Conservation (phyloP, 129 eudicot genomes). For the Glebionis coronaria region DNA sequence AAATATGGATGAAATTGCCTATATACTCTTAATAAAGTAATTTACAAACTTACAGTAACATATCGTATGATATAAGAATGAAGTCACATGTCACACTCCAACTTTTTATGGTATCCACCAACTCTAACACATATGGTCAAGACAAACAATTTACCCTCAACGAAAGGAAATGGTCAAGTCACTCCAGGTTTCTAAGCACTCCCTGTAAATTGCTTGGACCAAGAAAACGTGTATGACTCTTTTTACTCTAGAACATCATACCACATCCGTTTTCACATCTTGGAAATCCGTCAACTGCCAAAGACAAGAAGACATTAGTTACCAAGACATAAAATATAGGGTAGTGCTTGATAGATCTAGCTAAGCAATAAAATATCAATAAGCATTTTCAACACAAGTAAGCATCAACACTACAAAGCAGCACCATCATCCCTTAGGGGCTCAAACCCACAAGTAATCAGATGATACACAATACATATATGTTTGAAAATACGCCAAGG, state of each 20-base stretch:
- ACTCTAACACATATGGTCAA: slow-evolving; percentile 86
- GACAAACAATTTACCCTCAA: slow-evolving; percentile 79
- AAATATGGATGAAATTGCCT: slow-evolving; percentile 1
- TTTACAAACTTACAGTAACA: slow-evolving; percentile 24
- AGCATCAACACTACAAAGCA: slow-evolving; percentile 4
- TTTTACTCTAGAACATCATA: slow-evolving; percentile 61
- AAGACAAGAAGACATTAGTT: slow-evolving; percentile 24
- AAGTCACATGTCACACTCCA: slow-evolving; percentile 92
- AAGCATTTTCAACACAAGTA: not conserved
- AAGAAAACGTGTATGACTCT: slow-evolving; percentile 66
- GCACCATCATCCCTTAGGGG: not conserved
- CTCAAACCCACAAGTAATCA: not conserved
- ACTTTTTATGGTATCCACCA: slow-evolving; percentile 86
- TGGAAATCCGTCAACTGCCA: slow-evolving; percentile 82
- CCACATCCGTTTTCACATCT: slow-evolving; percentile 97
- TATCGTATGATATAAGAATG: slow-evolving; percentile 90
- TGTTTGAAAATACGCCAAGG: not conserved
- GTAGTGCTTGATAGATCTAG: not conserved
- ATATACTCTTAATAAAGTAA: slow-evolving; percentile 12
- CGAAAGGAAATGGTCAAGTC: slow-evolving; percentile 95
- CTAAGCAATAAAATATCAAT: too few species aligned
- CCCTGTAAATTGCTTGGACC: slow-evolving; percentile 89
- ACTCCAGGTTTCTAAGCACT: slow-evolving; percentile 88
- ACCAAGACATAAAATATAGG: too few species aligned
- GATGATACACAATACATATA: not conserved